Base-by-base conservation (phyloP, 345 rosid genomes). In the Clarkia xantiana region DNA sequence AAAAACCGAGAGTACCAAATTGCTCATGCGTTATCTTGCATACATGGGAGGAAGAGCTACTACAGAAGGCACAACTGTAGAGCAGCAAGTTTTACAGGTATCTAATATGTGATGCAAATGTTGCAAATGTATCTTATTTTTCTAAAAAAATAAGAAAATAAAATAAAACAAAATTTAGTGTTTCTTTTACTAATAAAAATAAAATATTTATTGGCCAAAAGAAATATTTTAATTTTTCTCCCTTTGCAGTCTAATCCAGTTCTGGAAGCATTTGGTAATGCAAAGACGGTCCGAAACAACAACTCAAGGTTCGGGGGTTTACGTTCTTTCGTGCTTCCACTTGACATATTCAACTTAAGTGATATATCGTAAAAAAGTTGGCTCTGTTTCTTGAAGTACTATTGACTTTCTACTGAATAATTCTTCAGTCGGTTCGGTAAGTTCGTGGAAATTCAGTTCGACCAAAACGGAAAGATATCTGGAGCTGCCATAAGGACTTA, bases 401-500 rank as follows among this genome's bases (percentile, higher is more conserved):
- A 55, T 58, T 40, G 41, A 61, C 50, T 36, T 36, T 39, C 8
- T 46, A 25, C 49, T 53, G 45, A 44, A 49, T 49, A 60, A 68
- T 66, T 58, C 49, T 64, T 64, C 56, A 89, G 97, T 74, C 95
- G 95, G 44, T 90, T 90, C 56, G 97, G 97, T 77, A 86, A 90
- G 81, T 86, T 90, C 47, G 97, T 89, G 80, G 97, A 90, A 79
- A 75, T 90, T 68, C 97, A 90, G 58, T 90, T 90, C 70, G 95
- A 90, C 63, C 65, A 55, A 50, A 57, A 58, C 18, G 97, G 95
- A 71, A 81, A 72, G 64, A 86, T 90, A 70, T 90, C 95, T 9
- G 97, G 97, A 66, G 97, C 97, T 75, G 97, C 97, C 10, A 74
- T 90, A 66, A 74, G 97, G 74, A 90, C 97, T 66, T 90, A 90